These are phyloP conservation scores for Craterostigma plantagineum DNA, from an alignment of 257 asterid genomes.

Conservation along the genomic window DNA sequence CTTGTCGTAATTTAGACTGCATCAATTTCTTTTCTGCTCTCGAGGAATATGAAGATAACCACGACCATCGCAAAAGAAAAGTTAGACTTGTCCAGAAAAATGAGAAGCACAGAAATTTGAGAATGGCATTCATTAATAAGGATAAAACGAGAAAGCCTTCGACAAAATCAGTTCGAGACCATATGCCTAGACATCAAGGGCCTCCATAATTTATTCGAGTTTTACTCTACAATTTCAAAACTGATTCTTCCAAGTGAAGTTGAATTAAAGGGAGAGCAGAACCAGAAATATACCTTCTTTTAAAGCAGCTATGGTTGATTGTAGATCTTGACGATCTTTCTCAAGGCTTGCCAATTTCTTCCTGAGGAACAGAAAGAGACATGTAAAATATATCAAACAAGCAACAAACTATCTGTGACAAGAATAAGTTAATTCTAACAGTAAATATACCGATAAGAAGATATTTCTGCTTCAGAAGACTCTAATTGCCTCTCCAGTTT, in stretches of 20 bases:
- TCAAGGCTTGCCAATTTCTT: conserved; percentile 71
- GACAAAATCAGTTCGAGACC: too few relatives aligned
- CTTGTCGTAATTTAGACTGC: conserved; percentile 64
- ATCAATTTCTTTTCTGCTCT: conserved; percentile 73
- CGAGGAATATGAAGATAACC: conserved; percentile 7
- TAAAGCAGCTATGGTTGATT: conserved; percentile 70
- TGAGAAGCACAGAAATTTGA: background rate
- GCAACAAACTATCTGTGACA: background rate
- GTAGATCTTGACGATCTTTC: too few relatives aligned
- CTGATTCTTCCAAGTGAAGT: too few relatives aligned
- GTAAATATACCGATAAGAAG: conserved; percentile 46
- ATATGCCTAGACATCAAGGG: too few relatives aligned
- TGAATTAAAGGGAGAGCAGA: too few relatives aligned
- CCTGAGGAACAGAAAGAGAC: conserved; percentile 17
- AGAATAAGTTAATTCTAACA: background rate
- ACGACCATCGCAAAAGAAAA: background rate
- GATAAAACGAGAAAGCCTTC: too few relatives aligned
- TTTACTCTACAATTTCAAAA: too few relatives aligned
- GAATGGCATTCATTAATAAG: too few relatives aligned
- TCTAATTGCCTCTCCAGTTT: conserved; percentile 82
- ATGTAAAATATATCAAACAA: background rate
- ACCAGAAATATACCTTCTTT: conserved; percentile 47
- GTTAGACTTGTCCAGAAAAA: background rate
- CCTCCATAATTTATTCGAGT: too few relatives aligned
- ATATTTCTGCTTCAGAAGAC: conserved; percentile 46